Base-by-base conservation (phyloP, 306 rosid genomes). In the Gillenia trifoliata region DNA sequence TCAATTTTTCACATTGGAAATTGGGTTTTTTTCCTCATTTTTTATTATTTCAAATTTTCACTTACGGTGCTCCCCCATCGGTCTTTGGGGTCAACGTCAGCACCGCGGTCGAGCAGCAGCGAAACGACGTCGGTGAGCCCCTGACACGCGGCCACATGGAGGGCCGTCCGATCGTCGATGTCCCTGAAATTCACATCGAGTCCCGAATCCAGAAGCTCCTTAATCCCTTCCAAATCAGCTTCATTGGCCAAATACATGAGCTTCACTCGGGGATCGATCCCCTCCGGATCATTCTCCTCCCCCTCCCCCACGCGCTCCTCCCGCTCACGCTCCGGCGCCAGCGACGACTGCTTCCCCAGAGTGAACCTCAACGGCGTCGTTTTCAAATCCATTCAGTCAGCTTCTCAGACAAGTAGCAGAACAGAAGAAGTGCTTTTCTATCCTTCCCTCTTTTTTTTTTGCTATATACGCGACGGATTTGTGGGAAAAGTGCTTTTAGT, bases 51-150 rank as follows among this genome's bases (percentile, higher is more conserved):
- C 1, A 19, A 59, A 25, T 11, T 59, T 72, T 30, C 30, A 55
- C 84, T 85, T 86, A 94, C 98, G 68, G 95, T 82, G 84, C 98
- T 94, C 19, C 96, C 94, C 98, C 98, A 94, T 19, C 96, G 88
- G 75, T 94, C 98, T 38, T 67, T 77, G 0, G 87, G 81, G 72
- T 94, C 89, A 23, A 91, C 85, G 10, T 75, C 74, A 30, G 98
- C 96, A 0, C 92, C 95, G 36, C 82, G 85, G 22, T 65, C 88
- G 23, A 94, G 90, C 79, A 94, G 79, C 75, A 90, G 72, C 16
- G 81, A 81, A 28, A 94, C 96, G 33, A 91, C 91, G 25, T 94
- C 88, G 55, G 78, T 76, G 52, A 57, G 79, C 20, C 88, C 91
- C 76, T 94, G 96, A 59, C 98, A 94, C 0, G 97, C 90, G 56